Base-by-base conservation (phyloP, 768 basidiomycete genomes). In the Macrolepiota fuliginosa region DNA sequence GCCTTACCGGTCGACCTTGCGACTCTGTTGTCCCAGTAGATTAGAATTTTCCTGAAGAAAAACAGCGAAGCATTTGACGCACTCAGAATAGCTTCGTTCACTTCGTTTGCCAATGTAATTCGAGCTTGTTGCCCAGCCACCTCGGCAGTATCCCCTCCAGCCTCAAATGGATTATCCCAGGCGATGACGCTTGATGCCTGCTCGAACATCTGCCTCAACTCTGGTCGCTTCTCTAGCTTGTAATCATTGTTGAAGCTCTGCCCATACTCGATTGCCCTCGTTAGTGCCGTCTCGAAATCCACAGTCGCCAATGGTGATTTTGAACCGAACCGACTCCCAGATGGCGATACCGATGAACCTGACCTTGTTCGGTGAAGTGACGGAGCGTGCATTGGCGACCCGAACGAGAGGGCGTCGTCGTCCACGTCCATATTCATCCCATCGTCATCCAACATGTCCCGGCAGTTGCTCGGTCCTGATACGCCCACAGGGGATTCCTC, bases 21-120 rank as follows among this genome's bases (percentile, higher is more conserved):
- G 92, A 93, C 73, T 85, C 92, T 95, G 63, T 11, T 40, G 12
- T 59, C 9, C 29, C 42, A 13, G 42, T 2, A 25, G n/a, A 40
- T 67, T 12, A 68, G 62, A 39, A 51, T 53, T 27, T 61, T 29
- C 17, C 2, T 22, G 56, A 24, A 29, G 24, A 56, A 22, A 5
- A 57, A 15, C n/a, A n/a, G n/a, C n/a, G n/a, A 46, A 54, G 39
- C 40, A 37, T 52, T 7, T 47, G 49, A 74, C 87, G 66, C 67
- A 94, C 93, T 89, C 56, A 95, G 77, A 61, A 96, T 92, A 42
- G 87, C 91, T 71, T 86, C 81, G 67, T 95, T 94, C 40, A 94
- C 72, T 74, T 92, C 91, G 62, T 84, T 87, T 29, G 90, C 89
- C 58, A 94, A 79, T 37, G 79, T 72, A 56, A 83, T 77, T 62